These are phyloP conservation scores for Sporothrix brasiliensis DNA, from an alignment of 2,329 filamentous ascomycete genomes.

Conservation along the genomic window DNA sequence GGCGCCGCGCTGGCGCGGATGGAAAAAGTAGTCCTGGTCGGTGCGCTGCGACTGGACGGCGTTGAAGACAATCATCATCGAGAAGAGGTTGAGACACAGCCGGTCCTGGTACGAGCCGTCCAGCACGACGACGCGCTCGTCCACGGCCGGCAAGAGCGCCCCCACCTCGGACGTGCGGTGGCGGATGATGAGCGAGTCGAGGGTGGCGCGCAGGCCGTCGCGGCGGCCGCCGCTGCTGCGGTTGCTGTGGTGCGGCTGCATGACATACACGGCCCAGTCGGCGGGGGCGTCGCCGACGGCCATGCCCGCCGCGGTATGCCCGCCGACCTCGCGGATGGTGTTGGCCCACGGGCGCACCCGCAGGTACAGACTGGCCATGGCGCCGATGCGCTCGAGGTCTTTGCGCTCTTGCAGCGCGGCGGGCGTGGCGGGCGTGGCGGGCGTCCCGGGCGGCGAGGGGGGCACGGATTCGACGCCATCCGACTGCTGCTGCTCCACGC, in stretches of 20 bases:
- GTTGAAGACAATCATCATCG: conserved; percentile 82
- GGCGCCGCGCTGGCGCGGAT: conserved; percentile 69
- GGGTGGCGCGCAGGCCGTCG: conserved; percentile 65
- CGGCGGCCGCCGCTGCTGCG: conserved; percentile 57
- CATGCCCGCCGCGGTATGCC: background rate
- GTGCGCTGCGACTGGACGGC: conserved; percentile 83
- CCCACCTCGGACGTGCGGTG: conserved; percentile 74
- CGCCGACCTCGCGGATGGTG: conserved; percentile 47
- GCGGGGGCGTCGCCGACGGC: conserved; percentile 52
- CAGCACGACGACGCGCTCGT: conserved; percentile 71
- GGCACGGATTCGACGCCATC: no score
- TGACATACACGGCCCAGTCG: conserved; percentile 74
- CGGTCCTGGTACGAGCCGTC: conserved; percentile 85
- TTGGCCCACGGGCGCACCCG: conserved; percentile 79
- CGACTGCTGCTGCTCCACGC: conserved; percentile 52
- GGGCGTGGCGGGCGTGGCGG: conserved; percentile 10
- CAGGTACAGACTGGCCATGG: conserved; percentile 70
- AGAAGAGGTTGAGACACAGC: conserved; percentile 79
- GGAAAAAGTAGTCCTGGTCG: conserved; percentile 87
- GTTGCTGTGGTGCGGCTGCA: conserved; percentile 56
- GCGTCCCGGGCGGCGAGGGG: background rate
- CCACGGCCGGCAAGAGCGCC: conserved; percentile 68
- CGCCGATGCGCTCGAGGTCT: conserved; percentile 67
- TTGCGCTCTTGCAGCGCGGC: conserved; percentile 57
- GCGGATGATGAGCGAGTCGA: conserved; percentile 81